phyloP scores from a whole-genome alignment of 2,329 filamentous ascomycete species.

The Aspergillus arachidicola region DNA sequence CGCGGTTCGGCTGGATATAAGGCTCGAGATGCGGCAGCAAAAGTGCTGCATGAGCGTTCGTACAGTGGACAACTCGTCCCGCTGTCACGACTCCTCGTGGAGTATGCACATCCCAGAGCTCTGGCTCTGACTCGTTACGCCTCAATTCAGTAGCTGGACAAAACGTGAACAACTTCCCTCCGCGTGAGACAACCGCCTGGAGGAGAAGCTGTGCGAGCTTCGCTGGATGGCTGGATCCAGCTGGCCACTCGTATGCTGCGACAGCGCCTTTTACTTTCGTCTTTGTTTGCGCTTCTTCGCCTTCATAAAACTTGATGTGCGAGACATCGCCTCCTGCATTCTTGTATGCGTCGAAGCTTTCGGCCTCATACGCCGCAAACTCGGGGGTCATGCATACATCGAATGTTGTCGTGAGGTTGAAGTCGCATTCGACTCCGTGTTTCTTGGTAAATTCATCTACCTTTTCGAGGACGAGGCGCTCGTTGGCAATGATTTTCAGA shows the following conservation, averaged over 20 bases:
- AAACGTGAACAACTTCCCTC: constrained; percentile 47
- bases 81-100: constrained; percentile 19
- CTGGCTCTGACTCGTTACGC: constrained; percentile 1
- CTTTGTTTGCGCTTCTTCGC: background rate
- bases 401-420: background rate
- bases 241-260: constrained; percentile 56
- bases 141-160: constrained; percentile 41
- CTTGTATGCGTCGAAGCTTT: constrained; percentile 42
- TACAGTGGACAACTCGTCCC: constrained; percentile 27
- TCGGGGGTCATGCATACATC: constrained; percentile 53
- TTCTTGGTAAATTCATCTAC: background rate
- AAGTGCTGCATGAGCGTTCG: constrained; percentile 28
- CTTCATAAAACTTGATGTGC: background rate
- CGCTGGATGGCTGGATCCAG: constrained; percentile 53
- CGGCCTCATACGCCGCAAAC: constrained; percentile 49
- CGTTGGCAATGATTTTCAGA: constrained; percentile 50
- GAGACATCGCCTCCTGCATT: constrained; percentile 40
- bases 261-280: constrained; percentile 42
- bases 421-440: background rate
- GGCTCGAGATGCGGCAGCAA: constrained; percentile 22
- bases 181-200: constrained; percentile 38
- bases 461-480: constrained; percentile 43
- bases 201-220: constrained; percentile 55
- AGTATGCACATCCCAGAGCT: background rate
- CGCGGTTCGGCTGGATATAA: constrained; percentile 40